Evolutionary conservation across 2,329 filamentous ascomycete genomes (phyloP), one percentile per base, ranked within the genome.

Genomic region (Eurotiales sp.): DNA sequence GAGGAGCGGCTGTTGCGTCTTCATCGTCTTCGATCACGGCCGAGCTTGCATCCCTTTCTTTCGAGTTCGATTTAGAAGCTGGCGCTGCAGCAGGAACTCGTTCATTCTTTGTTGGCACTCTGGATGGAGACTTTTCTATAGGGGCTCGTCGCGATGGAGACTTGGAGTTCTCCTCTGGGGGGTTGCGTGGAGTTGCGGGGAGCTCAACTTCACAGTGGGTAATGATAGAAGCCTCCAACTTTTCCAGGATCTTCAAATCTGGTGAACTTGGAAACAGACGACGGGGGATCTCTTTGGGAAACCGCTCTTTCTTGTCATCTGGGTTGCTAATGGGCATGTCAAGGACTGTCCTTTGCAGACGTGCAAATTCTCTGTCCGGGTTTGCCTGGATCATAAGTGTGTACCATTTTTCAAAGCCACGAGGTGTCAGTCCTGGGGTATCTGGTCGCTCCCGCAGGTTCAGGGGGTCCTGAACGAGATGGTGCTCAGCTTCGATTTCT

Each of bases 281-380:
- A 36, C 89, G 77, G 1, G 88, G 85, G 2, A 95, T 77, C 59
- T 90, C 85, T 57, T 88, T 90, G 0, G 90, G 90, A 50, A 95
- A 85, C 2, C 87, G 77, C 66, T 91, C 87, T 10, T 80, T 82
- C 56, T 77, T 80, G 43, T 86, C 80, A 40, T 84, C 78, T 0
- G 83, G 77, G 50, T 85, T 82, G 60, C 66, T 83, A 59, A 95
- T 86, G 0, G 88, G 86, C 68, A 91, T 81, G 40, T 85, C 79
- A 3, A 82, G 67, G 3, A 91, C 80, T 19, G 89, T 81, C 52
- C 80, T 83, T 39, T 82, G 76, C 4, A 96, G 74, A 8, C 90
- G 82, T 37, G 80, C 77, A 52, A 83, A 85, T 66, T 95, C 90
- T 42, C 82, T 77, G 36, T 90, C 84, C 0, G 90, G 90, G 57